These are phyloP conservation scores for Nadsonia starkeyi-henricii DNA, from an alignment of 1,139 yeast genomes.

Conservation along the genomic window DNA sequence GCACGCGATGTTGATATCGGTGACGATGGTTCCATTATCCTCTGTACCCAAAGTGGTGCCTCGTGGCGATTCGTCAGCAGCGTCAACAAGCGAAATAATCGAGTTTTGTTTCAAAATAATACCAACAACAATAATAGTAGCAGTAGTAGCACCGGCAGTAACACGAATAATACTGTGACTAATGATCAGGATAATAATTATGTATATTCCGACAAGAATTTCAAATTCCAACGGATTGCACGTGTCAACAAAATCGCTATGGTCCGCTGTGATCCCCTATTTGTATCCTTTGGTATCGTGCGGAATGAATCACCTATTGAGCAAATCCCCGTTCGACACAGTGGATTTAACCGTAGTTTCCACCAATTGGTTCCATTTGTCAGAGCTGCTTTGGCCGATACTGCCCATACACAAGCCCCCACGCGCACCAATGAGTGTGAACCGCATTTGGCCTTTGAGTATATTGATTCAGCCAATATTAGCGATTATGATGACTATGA, in stretches of 20 bases:
- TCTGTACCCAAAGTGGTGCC: constrained; percentile 57
- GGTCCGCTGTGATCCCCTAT: constrained; percentile 54
- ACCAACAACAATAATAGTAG: no score
- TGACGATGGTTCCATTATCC: constrained; percentile 51
- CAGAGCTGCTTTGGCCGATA: no score
- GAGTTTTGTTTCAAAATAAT: no score
- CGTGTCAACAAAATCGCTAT: constrained; percentile 38
- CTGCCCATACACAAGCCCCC: no score
- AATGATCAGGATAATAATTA: not conserved
- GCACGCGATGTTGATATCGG: constrained; percentile 53
- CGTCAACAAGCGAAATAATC: constrained; percentile 19
- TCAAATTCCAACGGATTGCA: constrained; percentile 43
- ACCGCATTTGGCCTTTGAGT: not conserved
- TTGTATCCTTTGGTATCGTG: constrained; percentile 55
- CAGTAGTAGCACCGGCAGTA: not conserved
- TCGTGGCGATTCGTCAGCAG: constrained; percentile 26
- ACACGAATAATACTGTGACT: not conserved
- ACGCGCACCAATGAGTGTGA: constrained; percentile 6
- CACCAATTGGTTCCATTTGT: not conserved
- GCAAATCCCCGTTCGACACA: constrained; percentile 3
- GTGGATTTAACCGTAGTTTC: constrained; percentile 3
- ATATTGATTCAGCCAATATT: no score
- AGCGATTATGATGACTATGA: constrained; percentile 3
- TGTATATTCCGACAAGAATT: constrained; percentile 14
- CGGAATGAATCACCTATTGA: constrained; percentile 28